A percentile compares a stretch with the other conserved stretches of the same genome.
Evolutionary conservation across 352 stramenopile genomes (phyloP).

Genomic region (Phytopythium chamaehyphon): DNA sequence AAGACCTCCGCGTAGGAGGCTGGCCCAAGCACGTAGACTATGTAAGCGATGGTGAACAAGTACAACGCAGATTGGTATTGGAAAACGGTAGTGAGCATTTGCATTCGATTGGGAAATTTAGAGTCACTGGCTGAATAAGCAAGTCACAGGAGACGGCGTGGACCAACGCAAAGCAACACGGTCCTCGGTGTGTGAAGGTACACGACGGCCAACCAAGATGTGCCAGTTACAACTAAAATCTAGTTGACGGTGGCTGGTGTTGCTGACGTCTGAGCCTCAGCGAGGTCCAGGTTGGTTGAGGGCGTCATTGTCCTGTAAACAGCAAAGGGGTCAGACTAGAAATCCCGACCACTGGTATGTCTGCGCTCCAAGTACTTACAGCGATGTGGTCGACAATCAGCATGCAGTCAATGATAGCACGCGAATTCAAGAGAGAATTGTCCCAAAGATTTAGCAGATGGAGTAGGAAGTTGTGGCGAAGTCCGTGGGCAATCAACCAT

Average conservation of each 20-base stretch:
- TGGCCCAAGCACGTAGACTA: not conserved
- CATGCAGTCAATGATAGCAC: slow-evolving; percentile 86
- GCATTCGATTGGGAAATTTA: too few species aligned
- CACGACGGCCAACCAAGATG: too few species aligned
- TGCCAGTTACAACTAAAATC: too few species aligned
- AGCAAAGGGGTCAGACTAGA: not conserved
- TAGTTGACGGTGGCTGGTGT: too few species aligned
- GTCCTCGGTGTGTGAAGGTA: too few species aligned
- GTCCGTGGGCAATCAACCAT: slow-evolving; percentile 75
- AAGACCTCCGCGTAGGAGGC: slow-evolving; percentile 9
- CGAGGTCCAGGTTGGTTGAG: not conserved
- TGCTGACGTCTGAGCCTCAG: too few species aligned
- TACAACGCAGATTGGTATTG: too few species aligned
- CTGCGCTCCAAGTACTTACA: slow-evolving; percentile 28
- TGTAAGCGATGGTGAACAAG: not conserved
- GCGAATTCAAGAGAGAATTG: slow-evolving; percentile 83
- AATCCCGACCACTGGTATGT: too few species aligned
- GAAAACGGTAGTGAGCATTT: too few species aligned
- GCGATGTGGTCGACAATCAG: slow-evolving; percentile 73
- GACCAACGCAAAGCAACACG: too few species aligned
- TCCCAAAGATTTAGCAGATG: slow-evolving; percentile 90
- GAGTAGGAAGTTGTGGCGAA: slow-evolving; percentile 85
- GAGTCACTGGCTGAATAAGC: too few species aligned
- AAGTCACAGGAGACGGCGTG: too few species aligned
- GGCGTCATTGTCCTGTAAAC: not conserved